Evolutionary conservation across 768 basidiomycete species (phyloP), one percentile per base, ranked within the genome.

Genomic region (Vararia minispora): DNA sequence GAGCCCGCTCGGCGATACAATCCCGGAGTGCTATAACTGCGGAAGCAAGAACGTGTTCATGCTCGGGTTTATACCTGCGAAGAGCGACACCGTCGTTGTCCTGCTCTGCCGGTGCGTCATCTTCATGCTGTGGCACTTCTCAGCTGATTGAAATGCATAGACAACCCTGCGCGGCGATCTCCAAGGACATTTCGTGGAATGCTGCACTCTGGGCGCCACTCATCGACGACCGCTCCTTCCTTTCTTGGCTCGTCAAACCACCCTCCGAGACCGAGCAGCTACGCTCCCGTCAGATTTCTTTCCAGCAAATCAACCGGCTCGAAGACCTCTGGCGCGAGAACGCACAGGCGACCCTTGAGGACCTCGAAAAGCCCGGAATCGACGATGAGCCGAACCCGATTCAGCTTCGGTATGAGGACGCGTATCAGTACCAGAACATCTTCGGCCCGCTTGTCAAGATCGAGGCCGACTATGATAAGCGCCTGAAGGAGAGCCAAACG

Each of bases 11-110:
- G 95, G 95, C 2, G 95, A 98, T 62, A 98, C 95, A 1, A 86
- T 88, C 0, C 95, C 95, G 0, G 95, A 99, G 63, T 99, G 95
- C 58, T 99, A 99, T 68, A 92, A 91, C 53, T 99, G 95, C 54
- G 95, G 95, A 12, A 92, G 87, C 66, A 97, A 95, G 64, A 99
- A 99, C 54, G 95, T 98, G 10, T 99, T 99, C 55, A 91, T 97
- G 86, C 74, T 99, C 13, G 95, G 95, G 3, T 99, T 99, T 53
- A 99, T 99, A 52, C 95, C 95, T 3, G 95, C 95, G 14, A 99
- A 99, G 65, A 89, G 87, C 54, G 95, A 99, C 54, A 98, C 95
- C 4, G 95, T 99, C 27, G 95, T 99, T 25, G 94, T 99, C 24
- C 68, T 99, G 13, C 71, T 99, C 13, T 99, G 92, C 57, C 83